Percentiles rank a stretch among this genome's conserved stretches.
Evolutionary conservation across 176 grass and related monocot species (phyloP).

Genomic region (Aegilops sharonensis): DNA sequence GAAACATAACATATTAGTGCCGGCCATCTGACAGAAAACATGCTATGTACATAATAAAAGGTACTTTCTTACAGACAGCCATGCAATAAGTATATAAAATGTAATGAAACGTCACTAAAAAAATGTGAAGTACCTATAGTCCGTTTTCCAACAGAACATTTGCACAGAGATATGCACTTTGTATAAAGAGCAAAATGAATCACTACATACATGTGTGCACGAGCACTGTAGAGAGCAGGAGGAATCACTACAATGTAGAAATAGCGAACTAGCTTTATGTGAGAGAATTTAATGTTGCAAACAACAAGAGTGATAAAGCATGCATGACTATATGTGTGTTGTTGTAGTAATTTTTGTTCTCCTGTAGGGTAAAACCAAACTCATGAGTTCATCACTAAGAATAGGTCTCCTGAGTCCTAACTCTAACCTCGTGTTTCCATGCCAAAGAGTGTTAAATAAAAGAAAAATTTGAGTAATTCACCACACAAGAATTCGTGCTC

Average conservation of each 20-base stretch:
- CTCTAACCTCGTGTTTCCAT: background rate
- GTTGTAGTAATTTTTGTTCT: background rate
- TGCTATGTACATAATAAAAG: background rate
- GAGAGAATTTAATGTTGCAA: background rate
- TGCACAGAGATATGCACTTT: constrained; percentile 9
- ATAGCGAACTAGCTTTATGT: background rate
- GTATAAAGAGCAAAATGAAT: background rate
- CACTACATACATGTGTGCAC: background rate
- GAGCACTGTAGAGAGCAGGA: background rate
- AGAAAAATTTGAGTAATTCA: constrained; percentile 14
- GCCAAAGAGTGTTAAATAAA: background rate
- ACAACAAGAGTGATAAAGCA: background rate
- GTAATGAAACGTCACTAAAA: background rate
- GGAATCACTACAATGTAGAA: background rate
- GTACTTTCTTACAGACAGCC: background rate
- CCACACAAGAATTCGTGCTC: background rate
- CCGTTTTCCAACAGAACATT: background rate
- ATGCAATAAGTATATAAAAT: background rate
- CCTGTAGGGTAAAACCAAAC: background rate
- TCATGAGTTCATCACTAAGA: constrained; percentile 3
- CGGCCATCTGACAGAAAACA: background rate
- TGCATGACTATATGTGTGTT: background rate
- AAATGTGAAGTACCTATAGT: background rate
- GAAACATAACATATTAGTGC: background rate
- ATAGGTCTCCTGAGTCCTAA: background rate